A percentile compares a stretch with the other conserved stretches of the same genome.
phyloP scores from a whole-genome alignment of 2,329 filamentous ascomycete species.

The Scedosporium boydii region DNA sequence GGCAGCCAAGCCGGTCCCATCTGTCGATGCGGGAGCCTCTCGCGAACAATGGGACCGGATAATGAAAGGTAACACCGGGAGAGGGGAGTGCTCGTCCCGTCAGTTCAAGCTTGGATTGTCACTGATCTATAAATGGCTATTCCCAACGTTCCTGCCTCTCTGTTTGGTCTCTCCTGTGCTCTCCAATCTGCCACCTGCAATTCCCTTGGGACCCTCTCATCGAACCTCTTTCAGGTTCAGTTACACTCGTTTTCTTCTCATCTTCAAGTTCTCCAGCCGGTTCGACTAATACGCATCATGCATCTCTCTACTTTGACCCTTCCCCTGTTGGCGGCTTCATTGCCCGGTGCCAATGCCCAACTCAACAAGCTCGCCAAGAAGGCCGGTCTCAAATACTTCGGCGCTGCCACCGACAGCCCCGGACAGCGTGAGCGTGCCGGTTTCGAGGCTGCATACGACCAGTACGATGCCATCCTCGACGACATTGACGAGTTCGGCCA shows the following conservation, averaged over 20 bases:
- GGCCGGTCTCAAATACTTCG: conserved; percentile 49
- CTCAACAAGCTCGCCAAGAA: conserved; percentile 40
- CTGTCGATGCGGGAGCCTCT: not conserved
- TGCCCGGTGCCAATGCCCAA: conserved; percentile 20
- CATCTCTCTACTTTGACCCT: conserved; percentile 12
- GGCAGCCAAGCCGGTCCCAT: not conserved
- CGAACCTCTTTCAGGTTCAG: not conserved
- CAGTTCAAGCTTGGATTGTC: not conserved
- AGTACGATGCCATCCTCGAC: conserved; percentile 44
- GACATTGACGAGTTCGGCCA: conserved; percentile 50
- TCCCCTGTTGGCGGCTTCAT: conserved; percentile 17
- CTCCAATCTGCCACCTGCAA: not conserved
- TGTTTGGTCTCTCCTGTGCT: not conserved
- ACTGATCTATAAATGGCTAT: not conserved
- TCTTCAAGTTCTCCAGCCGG: not conserved
- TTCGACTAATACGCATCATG: conserved; percentile 11
- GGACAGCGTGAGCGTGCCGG: conserved; percentile 32
- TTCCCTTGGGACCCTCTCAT: not conserved
- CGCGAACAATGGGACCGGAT: not conserved
- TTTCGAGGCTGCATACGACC: conserved; percentile 35
- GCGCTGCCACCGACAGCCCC: conserved; percentile 48
- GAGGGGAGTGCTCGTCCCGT: not conserved
- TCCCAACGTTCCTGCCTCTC: not conserved
- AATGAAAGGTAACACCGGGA: not conserved
- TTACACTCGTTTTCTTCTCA: not conserved